phyloP scores from a whole-genome alignment of 257 asterid species.

The Fraxinus pennsylvanica region DNA sequence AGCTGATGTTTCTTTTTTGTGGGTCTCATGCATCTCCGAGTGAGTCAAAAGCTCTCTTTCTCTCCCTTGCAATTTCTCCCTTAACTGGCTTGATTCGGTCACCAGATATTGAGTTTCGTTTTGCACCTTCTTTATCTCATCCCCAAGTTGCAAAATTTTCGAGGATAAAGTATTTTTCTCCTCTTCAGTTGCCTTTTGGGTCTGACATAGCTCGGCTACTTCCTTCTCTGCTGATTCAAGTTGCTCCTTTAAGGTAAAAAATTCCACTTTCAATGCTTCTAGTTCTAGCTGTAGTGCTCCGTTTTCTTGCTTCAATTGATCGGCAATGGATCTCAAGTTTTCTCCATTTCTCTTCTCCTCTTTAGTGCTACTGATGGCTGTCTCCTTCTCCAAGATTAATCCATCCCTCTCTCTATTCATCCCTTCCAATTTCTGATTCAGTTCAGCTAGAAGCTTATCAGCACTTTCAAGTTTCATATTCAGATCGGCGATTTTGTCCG shows the following conservation, averaged over 20 bases:
- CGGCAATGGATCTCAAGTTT: slow-evolving; percentile 8
- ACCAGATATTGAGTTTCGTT: no score
- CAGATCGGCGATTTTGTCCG: slow-evolving; percentile 30
- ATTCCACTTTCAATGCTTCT: slow-evolving; percentile 44
- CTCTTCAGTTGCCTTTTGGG: slow-evolving; percentile 33
- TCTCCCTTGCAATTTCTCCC: no score
- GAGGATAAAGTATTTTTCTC: slow-evolving; percentile 4
- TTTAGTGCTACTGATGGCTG: no score
- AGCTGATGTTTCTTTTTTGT: no score
- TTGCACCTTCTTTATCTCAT: no score
- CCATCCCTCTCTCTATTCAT: slow-evolving; percentile 21
- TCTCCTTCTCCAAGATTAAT: no score
- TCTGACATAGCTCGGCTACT: slow-evolving; percentile 35
- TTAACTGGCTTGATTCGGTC: no score
- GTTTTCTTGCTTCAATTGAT: slow-evolving; percentile 48
- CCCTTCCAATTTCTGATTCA: slow-evolving; percentile 14
- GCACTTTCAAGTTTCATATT: slow-evolving; percentile 30
- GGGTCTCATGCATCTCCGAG: no score
- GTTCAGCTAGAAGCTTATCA: slow-evolving; percentile 31
- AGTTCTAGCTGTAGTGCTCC: slow-evolving; percentile 40
- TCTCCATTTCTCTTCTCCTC: no score
- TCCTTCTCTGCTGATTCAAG: slow-evolving; percentile 43
- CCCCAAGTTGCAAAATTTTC: no score
- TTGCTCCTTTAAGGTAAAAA: slow-evolving; percentile 35
- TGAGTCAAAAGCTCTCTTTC: no score